phyloP scores from a whole-genome alignment of 371 early-diverging fungal genomes.

The Apophysomyces trapeziformis region DNA sequence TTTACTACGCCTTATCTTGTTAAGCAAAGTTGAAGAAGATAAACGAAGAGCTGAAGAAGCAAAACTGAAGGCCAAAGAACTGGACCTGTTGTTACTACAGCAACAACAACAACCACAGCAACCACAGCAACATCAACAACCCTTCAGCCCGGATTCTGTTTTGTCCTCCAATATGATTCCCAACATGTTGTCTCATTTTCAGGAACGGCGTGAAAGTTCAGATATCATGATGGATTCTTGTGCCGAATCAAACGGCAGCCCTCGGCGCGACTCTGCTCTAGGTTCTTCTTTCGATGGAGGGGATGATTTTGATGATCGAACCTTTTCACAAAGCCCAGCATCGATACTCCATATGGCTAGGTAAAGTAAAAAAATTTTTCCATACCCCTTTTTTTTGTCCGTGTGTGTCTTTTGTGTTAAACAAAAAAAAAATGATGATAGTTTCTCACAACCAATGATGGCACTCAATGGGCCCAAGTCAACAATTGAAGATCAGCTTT shows the following conservation, averaged over 20 bases:
- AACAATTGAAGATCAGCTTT: constrained; percentile 12
- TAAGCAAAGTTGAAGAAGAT: constrained; percentile 70
- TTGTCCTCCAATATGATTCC: constrained; percentile 6
- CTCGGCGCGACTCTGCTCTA: constrained; percentile 12
- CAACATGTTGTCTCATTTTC: background rate
- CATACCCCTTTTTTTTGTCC: too few relatives aligned
- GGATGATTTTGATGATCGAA: constrained; percentile 13
- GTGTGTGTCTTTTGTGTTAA: background rate
- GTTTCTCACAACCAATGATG: constrained; percentile 8
- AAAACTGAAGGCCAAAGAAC: constrained; percentile 47
- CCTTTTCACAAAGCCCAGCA: constrained; percentile 9
- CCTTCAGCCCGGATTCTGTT: background rate
- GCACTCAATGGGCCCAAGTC: constrained; percentile 9
- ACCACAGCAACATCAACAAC: constrained; percentile 28
- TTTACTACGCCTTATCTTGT: constrained; percentile 58
- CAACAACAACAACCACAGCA: constrained; percentile 41
- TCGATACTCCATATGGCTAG: constrained; percentile 21
- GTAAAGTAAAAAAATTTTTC: background rate
- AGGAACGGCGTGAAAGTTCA: constrained; percentile 5
- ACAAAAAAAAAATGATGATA: constrained; percentile 4
- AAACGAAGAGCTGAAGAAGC: constrained; percentile 59
- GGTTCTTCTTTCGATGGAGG: constrained; percentile 10
- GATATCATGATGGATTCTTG: constrained; percentile 10
- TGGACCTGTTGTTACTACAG: constrained; percentile 43
- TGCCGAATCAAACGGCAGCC: background rate